phyloP scores from a whole-genome alignment of 345 rosid species.

The Limnanthes douglasii region DNA sequence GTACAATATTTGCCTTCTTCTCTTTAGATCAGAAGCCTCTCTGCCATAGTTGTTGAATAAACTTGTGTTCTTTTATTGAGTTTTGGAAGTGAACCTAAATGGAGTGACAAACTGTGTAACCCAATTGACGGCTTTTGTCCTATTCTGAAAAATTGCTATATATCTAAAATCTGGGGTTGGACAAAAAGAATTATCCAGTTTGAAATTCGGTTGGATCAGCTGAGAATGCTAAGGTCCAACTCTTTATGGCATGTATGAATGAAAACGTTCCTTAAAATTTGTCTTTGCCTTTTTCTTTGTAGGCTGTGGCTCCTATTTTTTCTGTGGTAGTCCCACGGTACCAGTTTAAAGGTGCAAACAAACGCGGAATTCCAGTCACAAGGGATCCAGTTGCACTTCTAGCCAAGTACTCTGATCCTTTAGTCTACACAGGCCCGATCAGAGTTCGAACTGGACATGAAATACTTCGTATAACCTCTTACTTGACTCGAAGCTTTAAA shows the following conservation, averaged over 20 bases:
- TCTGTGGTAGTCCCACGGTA: slow-evolving; percentile 68
- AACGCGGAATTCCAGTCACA: slow-evolving; percentile 88
- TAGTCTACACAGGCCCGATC: slow-evolving; percentile 96
- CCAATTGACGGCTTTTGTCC: too few relatives aligned
- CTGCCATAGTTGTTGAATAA: too few relatives aligned
- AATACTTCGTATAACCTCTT: slow-evolving; percentile 65
- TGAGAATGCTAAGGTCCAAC: too few relatives aligned
- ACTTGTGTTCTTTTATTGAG: too few relatives aligned
- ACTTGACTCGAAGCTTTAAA: slow-evolving; percentile 54
- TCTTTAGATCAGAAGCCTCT: background rate
- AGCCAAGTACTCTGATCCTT: slow-evolving; percentile 86
- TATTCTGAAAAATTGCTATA: too few relatives aligned
- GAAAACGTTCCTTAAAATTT: background rate
- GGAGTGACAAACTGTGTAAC: too few relatives aligned
- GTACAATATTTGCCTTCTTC: slow-evolving; percentile 5
- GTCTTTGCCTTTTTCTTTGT: slow-evolving; percentile 4
- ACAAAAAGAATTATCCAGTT: too few relatives aligned
- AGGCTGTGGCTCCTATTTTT: slow-evolving; percentile 92
- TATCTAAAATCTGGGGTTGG: too few relatives aligned
- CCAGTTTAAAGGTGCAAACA: slow-evolving; percentile 98
- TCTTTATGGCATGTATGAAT: too few relatives aligned
- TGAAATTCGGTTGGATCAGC: too few relatives aligned
- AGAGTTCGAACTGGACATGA: slow-evolving; percentile 95
- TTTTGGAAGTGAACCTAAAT: too few relatives aligned
- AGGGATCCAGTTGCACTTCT: slow-evolving; percentile 84